Evolutionary conservation across 768 basidiomycete species (phyloP), one percentile per base, ranked within the genome.

Genomic region (Podaxis sp.): DNA sequence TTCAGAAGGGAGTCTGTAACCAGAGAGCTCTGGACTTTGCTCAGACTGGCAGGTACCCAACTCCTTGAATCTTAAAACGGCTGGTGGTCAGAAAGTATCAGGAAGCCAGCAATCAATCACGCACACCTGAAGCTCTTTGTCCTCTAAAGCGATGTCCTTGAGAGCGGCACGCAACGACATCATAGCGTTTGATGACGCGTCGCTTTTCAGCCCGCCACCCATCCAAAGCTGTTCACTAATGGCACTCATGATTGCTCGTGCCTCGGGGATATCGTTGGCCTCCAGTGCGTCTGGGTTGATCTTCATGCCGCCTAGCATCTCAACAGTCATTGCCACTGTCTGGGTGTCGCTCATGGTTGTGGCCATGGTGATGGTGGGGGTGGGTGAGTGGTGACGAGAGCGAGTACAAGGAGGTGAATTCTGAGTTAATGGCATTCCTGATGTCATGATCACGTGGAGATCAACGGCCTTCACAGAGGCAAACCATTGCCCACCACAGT

Each of bases 221-320:
- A 50, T 33, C 12, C 50, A 43, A 33, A 70, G 58, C 61, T 78
- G 78, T 19, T 60, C 66, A 6, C 70, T 71, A 12, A 80, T 63
- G 74, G 75, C 76, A 29, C 75, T 66, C 22, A 79, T 43, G 11
- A 79, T 64, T 27, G 54, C 55, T 29, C 69, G 68, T 2, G 77
- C 76, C 6, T 70, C 68, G 5, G 77, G 72, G 2, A 76, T 59
- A 60, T 73, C 70, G 19, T 63, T 59, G 2, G 73, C 71, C 75
- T 73, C 70, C 0, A 79, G 68, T 27, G 79, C 74, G 12, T 67
- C 61, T 9, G 65, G 62, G 3, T 69, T 49, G 13, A 74, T 57
- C 1, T 43, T 17, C 38, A 75, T 75, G 0, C 78, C 77, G 0
- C 75, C 75, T 4, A 80, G 71, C 51, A 64, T 61, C 5, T 66